phyloP scores from a whole-genome alignment of 1,284 basidiomycete species.

The Takashimella koratensis region DNA sequence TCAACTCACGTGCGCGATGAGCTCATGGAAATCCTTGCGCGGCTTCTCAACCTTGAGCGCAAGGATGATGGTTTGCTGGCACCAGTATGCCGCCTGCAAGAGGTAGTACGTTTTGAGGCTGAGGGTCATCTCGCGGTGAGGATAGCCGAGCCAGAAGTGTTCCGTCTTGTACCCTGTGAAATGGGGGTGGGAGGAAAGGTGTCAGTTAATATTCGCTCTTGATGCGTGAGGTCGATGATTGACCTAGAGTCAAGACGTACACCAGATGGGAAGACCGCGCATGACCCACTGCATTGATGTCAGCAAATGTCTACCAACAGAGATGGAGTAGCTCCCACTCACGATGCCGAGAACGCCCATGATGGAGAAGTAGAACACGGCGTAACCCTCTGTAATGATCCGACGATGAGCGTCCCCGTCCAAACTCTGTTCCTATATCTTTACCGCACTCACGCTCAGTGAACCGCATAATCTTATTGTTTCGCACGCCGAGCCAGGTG shows the following conservation, averaged over 20 bases:
- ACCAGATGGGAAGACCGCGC: conserved; percentile 79
- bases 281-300: conserved; percentile 67
- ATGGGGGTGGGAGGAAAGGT: neutral
- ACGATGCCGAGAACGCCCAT: conserved; percentile 75
- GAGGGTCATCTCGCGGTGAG: conserved; percentile 81
- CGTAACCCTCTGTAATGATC: conserved; percentile 67
- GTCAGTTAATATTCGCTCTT: too few species aligned
- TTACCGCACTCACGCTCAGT: conserved; percentile 67
- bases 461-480: conserved; percentile 72
- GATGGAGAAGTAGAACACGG: conserved; percentile 70
- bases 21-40: conserved; percentile 83
- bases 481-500: conserved; percentile 61
- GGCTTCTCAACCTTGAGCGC: conserved; percentile 85
- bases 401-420: too few species aligned
- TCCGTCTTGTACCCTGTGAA: conserved; percentile 64
- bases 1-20: conserved; percentile 60
- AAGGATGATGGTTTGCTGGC: conserved; percentile 86
- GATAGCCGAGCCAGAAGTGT: conserved; percentile 81
- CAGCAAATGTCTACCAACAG: neutral
- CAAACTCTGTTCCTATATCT: too few species aligned
- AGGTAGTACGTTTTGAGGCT: conserved; percentile 90
- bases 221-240: neutral
- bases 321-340: conserved; percentile 45
- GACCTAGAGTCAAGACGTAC: too few species aligned
- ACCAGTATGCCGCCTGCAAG: conserved; percentile 85